Evolutionary conservation across 257 asterid genomes (phyloP).

Genomic region (Asclepias syriaca): DNA sequence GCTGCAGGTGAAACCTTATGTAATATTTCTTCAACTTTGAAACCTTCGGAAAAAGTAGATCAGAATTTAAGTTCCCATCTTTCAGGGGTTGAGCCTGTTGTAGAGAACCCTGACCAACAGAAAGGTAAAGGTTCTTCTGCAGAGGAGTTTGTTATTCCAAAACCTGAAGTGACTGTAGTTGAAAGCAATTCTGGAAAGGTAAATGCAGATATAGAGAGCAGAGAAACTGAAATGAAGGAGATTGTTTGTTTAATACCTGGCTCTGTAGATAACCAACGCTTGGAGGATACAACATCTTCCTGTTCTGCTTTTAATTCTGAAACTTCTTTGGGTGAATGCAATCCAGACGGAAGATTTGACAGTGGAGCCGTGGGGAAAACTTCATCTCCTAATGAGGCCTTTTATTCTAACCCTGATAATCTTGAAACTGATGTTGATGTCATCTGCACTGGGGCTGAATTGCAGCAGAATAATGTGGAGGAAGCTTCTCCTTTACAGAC

Average conservation of each 20-base stretch:
- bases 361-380: constrained; percentile 4
- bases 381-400: background rate
- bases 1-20: constrained; percentile 13
- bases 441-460: background rate
- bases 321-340: constrained; percentile 1
- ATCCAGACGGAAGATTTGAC: background rate
- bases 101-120: constrained; percentile 14
- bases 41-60: constrained; percentile 6
- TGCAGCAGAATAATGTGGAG: constrained; percentile 10
- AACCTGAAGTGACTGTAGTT: constrained; percentile 9
- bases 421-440: background rate
- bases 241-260: constrained; percentile 13
- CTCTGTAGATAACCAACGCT: constrained; percentile 7
- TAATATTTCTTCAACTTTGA: constrained; percentile 16
- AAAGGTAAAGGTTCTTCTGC: constrained; percentile 7
- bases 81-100: constrained; percentile 4
- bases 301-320: constrained; percentile 8
- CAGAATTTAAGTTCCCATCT: background rate
- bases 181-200: constrained; percentile 7
- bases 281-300: constrained; percentile 14
- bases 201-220: constrained; percentile 5
- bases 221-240: constrained; percentile 11
- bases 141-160: constrained; percentile 16
- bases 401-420: background rate
- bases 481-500: constrained; percentile 11